Conservation (phyloP, 176 grass and related monocot genomes). For the Hordeum marinum region DNA sequence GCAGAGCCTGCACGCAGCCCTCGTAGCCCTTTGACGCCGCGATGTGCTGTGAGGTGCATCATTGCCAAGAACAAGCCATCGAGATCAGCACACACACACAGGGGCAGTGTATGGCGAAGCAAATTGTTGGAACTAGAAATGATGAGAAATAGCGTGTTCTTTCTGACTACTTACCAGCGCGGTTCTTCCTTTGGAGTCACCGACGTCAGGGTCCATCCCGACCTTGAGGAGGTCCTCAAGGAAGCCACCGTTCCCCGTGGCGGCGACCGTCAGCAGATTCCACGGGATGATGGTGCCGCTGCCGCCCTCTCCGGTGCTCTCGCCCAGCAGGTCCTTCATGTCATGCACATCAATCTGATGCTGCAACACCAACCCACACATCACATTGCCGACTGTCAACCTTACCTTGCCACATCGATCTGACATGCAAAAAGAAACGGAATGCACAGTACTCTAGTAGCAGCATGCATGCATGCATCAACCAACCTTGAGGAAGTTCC, state of each 20-base stretch:
- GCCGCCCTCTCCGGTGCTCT: slow-evolving; percentile 28
- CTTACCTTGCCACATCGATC: not conserved
- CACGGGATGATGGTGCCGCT: slow-evolving; percentile 49
- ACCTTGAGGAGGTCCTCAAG: slow-evolving; percentile 79
- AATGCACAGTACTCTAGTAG: no score
- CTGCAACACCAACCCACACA: slow-evolving; percentile 30
- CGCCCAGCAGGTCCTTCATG: slow-evolving; percentile 64
- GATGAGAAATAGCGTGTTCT: not conserved
- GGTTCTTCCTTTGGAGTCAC: slow-evolving; percentile 82
- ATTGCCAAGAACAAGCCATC: not conserved
- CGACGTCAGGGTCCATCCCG: slow-evolving; percentile 79
- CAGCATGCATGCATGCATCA: not conserved
- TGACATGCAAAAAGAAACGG: not conserved
- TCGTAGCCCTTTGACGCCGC: slow-evolving; percentile 85
- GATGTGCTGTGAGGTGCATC: slow-evolving; percentile 58
- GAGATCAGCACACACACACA: not conserved
- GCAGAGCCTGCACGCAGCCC: slow-evolving; percentile 72
- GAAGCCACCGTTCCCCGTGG: slow-evolving; percentile 74
- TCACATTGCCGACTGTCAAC: not conserved
- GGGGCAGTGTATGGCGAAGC: no score
- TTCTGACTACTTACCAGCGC: slow-evolving; percentile 48
- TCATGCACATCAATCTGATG: slow-evolving; percentile 77
- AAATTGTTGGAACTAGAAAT: no score
- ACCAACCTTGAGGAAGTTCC: slow-evolving; percentile 74
- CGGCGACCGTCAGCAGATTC: slow-evolving; percentile 71